These are phyloP conservation scores for Boechera stricta DNA, from an alignment of 345 rosid species.

Conservation along the genomic window DNA sequence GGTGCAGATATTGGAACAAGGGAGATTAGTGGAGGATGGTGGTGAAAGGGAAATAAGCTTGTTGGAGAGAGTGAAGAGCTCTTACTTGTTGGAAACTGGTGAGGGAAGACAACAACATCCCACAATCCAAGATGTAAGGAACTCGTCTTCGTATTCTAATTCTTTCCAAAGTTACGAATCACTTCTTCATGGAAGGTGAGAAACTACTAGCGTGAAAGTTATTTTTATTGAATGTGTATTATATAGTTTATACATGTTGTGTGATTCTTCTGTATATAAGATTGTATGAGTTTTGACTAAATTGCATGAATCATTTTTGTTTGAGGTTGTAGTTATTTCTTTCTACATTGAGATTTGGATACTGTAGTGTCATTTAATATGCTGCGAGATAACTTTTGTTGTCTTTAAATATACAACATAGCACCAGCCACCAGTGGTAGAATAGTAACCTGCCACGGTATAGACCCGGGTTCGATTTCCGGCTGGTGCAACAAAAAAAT, in stretches of 20 bases:
- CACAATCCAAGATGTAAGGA: slow-evolving; percentile 54
- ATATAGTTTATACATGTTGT: background rate
- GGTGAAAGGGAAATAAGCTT: slow-evolving; percentile 55
- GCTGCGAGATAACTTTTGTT: background rate
- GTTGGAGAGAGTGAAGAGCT: slow-evolving; percentile 51
- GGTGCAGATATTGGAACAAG: slow-evolving; percentile 64
- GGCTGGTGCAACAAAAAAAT: slow-evolving; percentile 4
- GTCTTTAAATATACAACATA: background rate
- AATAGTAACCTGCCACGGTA: slow-evolving; percentile 46
- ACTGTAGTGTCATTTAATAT: background rate
- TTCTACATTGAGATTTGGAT: slow-evolving; percentile 3
- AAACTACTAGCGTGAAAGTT: background rate
- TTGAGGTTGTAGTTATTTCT: background rate
- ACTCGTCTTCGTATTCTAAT: slow-evolving; percentile 47
- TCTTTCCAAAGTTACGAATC: slow-evolving; percentile 36
- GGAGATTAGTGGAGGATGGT: slow-evolving; percentile 40
- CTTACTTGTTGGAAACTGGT: slow-evolving; percentile 24
- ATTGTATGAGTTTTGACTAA: slow-evolving; percentile 3
- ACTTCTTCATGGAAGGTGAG: slow-evolving; percentile 36
- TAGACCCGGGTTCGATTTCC: slow-evolving; percentile 75
- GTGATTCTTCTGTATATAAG: slow-evolving; percentile 11
- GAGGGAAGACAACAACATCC: slow-evolving; percentile 51
- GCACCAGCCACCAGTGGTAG: too few species aligned
- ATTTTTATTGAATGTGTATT: background rate
- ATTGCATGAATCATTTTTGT: background rate